Evolutionary conservation across 495 filamentous ascomycete species (phyloP), one percentile per base, ranked within the genome.

Genomic region (Trichoderma virens): DNA sequence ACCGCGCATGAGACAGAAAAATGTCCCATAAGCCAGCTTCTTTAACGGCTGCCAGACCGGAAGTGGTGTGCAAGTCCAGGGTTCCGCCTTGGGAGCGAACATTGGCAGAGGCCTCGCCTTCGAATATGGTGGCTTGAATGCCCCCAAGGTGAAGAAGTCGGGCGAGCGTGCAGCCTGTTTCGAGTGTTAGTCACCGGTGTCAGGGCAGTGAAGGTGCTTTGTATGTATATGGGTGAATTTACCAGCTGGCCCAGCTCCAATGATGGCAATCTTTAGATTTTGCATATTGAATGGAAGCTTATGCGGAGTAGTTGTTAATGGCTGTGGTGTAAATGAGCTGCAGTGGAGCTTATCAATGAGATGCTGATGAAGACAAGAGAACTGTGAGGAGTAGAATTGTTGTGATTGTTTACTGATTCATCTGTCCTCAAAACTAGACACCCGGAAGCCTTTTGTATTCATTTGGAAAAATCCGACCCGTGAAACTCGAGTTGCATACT

Each of bases 51-150:
- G 71, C 66, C 16, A 83, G 75, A 14, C 85, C 85, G 25, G 78
- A 79, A 0, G 70, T 68, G 5, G 66, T 67, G 65, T 86, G 83
- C 16, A 88, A 71, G 63, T 87, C 85, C 11, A 87, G 75, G 0
- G 76, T 81, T 54, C 84, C 83, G 34, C 82, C 83, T 70, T 80
- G 78, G 30, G 72, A 71, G 45, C 71, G 74, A 34, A 72, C 73
- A 64, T 70, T 71, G 54, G 75, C 74, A 18, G 77, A 76, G 43
- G 68, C 67, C 11, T 80, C 82, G 34, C 75, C 71, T 61, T 86
- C 83, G 67, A 77, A 85, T 34, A 85, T 63, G 28, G 74, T 76
- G 66, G 73, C 74, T 39, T 74, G 68, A 64, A 82, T 73, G 34
- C 69, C 64, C 31, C 72, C 67, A 4, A 76, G 65, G 51, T 76